Percentiles rank a stretch among this genome's conserved stretches.
phyloP scores from a whole-genome alignment of 139 green algal species.

The Desmodesmus armatus region DNA sequence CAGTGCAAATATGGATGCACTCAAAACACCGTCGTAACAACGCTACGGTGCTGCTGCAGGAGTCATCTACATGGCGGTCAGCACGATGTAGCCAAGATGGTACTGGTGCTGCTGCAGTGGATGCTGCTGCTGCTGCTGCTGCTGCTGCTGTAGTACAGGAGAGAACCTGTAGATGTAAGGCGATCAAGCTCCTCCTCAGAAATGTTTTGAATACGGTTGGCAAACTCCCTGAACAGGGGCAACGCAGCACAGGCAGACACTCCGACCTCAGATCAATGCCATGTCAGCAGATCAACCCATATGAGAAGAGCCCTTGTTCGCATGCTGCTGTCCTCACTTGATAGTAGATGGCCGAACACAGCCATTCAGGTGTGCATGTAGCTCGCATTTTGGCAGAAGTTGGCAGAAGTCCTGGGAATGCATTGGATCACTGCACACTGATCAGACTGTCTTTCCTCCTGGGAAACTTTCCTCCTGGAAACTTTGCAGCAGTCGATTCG shows the following conservation, averaged over 20 bases:
- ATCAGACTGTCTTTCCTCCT: no score
- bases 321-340: conserved; percentile 41
- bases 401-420: conserved; percentile 77
- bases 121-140: not conserved
- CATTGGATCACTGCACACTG: no score
- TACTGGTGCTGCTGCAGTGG: not conserved
- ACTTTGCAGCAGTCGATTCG: no score
- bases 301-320: no score
- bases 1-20: no score
- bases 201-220: conserved; percentile 18
- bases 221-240: conserved; percentile 55
- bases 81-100: not conserved
- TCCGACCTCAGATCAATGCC: not conserved
- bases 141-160: not conserved
- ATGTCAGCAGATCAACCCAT: not conserved
- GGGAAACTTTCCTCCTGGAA: no score
- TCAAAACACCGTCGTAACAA: no score
- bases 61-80: no score
- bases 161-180: conserved; percentile 50
- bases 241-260: not conserved
- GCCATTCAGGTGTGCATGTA: conserved; percentile 92
- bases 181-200: conserved; percentile 49
- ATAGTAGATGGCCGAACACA: conserved; percentile 61
- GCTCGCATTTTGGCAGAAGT: conserved; percentile 81
- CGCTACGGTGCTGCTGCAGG: no score